Percentiles rank a stretch among this genome's conserved stretches.
phyloP scores from a whole-genome alignment of 768 basidiomycete species.

The Amanita thiersii region DNA sequence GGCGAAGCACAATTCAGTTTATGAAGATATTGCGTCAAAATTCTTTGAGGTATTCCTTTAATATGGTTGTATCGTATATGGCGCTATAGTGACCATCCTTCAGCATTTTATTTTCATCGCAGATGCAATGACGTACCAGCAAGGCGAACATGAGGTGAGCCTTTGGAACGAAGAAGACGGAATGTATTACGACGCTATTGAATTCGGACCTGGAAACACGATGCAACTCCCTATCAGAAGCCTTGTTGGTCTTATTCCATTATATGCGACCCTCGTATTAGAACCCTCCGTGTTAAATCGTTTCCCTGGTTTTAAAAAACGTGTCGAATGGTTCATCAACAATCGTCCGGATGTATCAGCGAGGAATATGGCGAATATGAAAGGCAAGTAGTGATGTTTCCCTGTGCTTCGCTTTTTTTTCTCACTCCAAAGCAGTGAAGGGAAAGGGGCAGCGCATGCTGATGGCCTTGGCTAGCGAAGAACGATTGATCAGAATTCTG shows the following conservation, averaged over 20 bases:
- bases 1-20: constrained; percentile 95
- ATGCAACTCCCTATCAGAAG: constrained; percentile 92
- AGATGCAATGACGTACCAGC: constrained; percentile 93
- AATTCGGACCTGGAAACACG: constrained; percentile 71
- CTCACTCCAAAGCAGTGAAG: constrained; percentile 19
- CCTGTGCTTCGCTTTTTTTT: background rate
- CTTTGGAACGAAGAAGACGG: constrained; percentile 97
- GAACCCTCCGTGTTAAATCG: constrained; percentile 85
- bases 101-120: constrained; percentile 98
- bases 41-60: constrained; percentile 67
- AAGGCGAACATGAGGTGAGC: constrained; percentile 69
- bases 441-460: constrained; percentile 85
- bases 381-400: constrained; percentile 38
- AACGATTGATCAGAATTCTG: constrained; percentile 78
- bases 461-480: constrained; percentile 87
- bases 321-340: constrained; percentile 98
- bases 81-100: constrained; percentile 5
- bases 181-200: constrained; percentile 97
- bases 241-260: constrained; percentile 94
- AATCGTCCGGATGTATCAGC: constrained; percentile 82
- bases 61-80: no score
- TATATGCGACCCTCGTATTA: constrained; percentile 90
- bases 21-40: constrained; percentile 99
- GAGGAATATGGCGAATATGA: constrained; percentile 96
- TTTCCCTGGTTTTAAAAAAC: constrained; percentile 97